A percentile compares a stretch with the other conserved stretches of the same genome.
These are phyloP conservation scores for Nigrograna mackinnonii DNA, from an alignment of 2,329 filamentous ascomycete genomes.

Conservation along the genomic window DNA sequence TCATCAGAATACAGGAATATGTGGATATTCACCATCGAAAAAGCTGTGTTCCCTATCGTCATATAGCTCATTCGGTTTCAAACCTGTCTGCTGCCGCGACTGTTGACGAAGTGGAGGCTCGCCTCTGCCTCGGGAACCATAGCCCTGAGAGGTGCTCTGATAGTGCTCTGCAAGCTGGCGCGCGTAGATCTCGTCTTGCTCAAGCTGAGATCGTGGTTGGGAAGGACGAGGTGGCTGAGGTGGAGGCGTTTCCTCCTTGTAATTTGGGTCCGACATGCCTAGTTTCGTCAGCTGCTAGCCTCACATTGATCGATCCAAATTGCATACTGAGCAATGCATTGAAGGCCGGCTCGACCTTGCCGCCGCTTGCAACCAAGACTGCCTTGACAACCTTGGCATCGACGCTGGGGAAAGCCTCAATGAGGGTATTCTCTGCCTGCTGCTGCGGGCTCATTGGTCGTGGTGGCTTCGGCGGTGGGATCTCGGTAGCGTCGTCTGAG, in stretches of 20 bases:
- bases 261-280: conserved; percentile 60
- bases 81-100: conserved; percentile 53
- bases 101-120: conserved; percentile 47
- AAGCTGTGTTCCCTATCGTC: conserved; percentile 78
- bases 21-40: conserved; percentile 70
- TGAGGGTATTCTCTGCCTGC: conserved; percentile 84
- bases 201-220: conserved; percentile 74
- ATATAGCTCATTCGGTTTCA: conserved; percentile 59
- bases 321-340: conserved; percentile 82
- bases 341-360: conserved; percentile 90
- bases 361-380: conserved; percentile 82
- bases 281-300: conserved; percentile 14
- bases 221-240: conserved; percentile 77
- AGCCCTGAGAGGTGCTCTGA: conserved; percentile 48
- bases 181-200: conserved; percentile 89
- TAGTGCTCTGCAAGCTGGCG: conserved; percentile 93
- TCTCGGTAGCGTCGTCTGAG: conserved; percentile 47
- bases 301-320: not conserved
- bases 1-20: not conserved
- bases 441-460: conserved; percentile 80
- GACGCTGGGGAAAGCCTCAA: conserved; percentile 89
- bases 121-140: conserved; percentile 33
- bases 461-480: conserved; percentile 78
- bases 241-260: conserved; percentile 61
- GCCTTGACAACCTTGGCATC: conserved; percentile 83